phyloP scores from a whole-genome alignment of 75 land plant genomes.

The Azolla pinnata region DNA sequence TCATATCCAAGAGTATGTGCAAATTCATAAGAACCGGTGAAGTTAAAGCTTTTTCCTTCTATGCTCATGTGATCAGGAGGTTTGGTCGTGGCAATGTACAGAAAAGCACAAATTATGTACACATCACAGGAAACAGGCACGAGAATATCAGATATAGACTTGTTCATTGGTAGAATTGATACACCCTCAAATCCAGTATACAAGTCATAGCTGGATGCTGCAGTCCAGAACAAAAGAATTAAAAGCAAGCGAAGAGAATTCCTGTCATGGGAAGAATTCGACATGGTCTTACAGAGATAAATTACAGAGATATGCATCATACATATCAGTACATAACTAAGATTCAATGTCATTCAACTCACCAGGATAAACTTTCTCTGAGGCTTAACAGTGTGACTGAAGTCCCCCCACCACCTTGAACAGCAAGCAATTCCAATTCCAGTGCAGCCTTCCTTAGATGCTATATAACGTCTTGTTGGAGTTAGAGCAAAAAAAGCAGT shows the following conservation, averaged over 20 bases:
- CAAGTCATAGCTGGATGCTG: background rate
- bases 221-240: background rate
- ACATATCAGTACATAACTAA: constrained; percentile 1
- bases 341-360: background rate
- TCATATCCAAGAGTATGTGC: no score
- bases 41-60: no score
- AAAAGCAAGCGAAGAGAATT: background rate
- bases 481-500: background rate
- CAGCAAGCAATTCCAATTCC: constrained; percentile 48
- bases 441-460: constrained; percentile 55
- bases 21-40: no score
- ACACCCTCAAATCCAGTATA: background rate
- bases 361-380: constrained; percentile 61
- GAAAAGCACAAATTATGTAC: no score
- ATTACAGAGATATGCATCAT: background rate
- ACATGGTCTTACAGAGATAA: background rate
- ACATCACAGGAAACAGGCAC: no score
- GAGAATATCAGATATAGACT: no score
- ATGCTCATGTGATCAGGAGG: no score
- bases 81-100: no score
- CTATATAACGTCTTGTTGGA: constrained; percentile 18
- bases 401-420: constrained; percentile 19
- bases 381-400: constrained; percentile 60
- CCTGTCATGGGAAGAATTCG: background rate
- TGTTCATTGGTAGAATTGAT: no score